Evolutionary conservation across 2,329 filamentous ascomycete species (phyloP), one percentile per base, ranked within the genome.

Genomic region (Colletotrichum eremochloae): DNA sequence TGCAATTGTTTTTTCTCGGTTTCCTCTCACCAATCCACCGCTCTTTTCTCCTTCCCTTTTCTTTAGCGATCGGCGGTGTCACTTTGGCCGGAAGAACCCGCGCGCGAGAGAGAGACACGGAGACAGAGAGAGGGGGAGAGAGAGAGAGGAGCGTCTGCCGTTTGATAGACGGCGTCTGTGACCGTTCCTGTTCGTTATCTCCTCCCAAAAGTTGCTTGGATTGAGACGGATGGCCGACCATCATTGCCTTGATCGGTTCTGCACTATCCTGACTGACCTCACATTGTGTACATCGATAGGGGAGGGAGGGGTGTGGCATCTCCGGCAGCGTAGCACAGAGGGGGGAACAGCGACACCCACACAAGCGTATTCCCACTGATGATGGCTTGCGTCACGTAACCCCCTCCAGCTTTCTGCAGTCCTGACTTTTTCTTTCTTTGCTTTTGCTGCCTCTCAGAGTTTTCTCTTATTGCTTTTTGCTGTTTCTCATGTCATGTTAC

Each of bases 311-410:
- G 44, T 20, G 44, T 44, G 5, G 64, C 38, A 55, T 52, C 53
- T 56, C 55, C 38, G 46, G 29, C 31, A 46, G 14, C 8, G 68
- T 71, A 2, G 67, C 56, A 67, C 63, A 24, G 24, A 24, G 48
- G 48, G 67, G 44, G 44, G 7, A 15, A 38, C 24, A 52, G 44
- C 68, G 52, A 68, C 65, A 60, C 65, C 36, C 69, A 63, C 65
- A 72, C 65, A 68, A 72, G 58, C 65, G 65, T 68, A 60, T 68
- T 42, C 65, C 65, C 53, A 63, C 61, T 68, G 65, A 63, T 44
- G 58, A 71, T 48, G 65, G 65, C 58, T 72, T 72, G 69, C 69
- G 58, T 72, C 69, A 72, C 69, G 69, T 72, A 68, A 58, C 64
- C 48, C 15, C 38, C 67, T 33, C 52, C 29, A 53, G 36, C 53